These are phyloP conservation scores for Backusella macrospora DNA, from an alignment of 192 early-diverging fungal genomes.

Conservation along the genomic window DNA sequence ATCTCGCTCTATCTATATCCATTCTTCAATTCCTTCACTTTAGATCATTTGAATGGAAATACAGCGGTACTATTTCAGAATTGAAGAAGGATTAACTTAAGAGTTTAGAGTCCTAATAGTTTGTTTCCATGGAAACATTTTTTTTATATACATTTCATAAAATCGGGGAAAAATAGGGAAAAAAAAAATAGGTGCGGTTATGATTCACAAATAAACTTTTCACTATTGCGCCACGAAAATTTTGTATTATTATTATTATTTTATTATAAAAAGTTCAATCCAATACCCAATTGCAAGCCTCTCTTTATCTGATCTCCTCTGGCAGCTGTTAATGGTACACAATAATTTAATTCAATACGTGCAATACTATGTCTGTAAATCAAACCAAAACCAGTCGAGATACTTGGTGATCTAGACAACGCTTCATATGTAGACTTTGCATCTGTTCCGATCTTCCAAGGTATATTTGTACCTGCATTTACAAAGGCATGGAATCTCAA, in stretches of 20 bases:
- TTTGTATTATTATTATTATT: neutral
- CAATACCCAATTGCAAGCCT: slow-evolving; percentile 87
- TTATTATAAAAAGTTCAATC: slow-evolving; percentile 75
- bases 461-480: slow-evolving; percentile 80
- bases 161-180: neutral
- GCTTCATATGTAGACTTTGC: slow-evolving; percentile 40
- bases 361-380: slow-evolving; percentile 84
- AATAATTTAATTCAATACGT: slow-evolving; percentile 90
- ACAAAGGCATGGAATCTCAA: slow-evolving; percentile 85
- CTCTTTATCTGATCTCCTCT: slow-evolving; percentile 67
- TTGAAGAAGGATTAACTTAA: no score
- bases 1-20: no score
- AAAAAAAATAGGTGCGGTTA: neutral
- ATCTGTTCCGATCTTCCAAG: slow-evolving; percentile 47
- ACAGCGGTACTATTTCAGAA: no score
- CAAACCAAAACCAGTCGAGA: slow-evolving; percentile 81
- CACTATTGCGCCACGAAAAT: neutral
- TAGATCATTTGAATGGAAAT: no score
- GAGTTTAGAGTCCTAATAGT: neutral
- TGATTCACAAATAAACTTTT: neutral
- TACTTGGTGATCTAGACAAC: slow-evolving; percentile 64
- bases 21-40: no score
- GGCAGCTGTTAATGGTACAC: slow-evolving; percentile 73
- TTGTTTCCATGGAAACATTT: neutral
- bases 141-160: neutral